Conservation (phyloP, 257 asterid species). For the Lantana camara region DNA sequence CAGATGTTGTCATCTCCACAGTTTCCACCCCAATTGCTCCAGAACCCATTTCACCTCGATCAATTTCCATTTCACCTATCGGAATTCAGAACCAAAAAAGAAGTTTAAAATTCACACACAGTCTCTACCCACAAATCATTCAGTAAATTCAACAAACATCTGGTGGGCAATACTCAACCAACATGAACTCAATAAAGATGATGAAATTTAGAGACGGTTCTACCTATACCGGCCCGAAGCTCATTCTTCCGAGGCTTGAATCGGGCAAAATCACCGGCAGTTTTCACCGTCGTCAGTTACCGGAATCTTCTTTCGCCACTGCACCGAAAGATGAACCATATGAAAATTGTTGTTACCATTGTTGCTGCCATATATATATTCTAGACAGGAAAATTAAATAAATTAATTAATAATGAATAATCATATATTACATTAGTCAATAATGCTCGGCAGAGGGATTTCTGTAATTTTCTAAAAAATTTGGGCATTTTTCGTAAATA, state of each 20-base stretch:
- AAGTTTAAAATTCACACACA: neutral
- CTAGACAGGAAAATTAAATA: no score
- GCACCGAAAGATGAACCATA: no score
- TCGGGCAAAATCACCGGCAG: neutral
- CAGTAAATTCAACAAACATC: neutral
- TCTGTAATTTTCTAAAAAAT: neutral
- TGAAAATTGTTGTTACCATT: no score
- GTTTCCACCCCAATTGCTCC: neutral
- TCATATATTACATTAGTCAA: no score
- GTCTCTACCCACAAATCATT: neutral
- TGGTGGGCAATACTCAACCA: neutral
- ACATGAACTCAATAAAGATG: neutral
- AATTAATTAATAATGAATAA: no score
- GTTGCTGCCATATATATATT: no score
- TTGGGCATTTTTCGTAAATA: slow-evolving; percentile 5
- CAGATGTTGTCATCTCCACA: no score
- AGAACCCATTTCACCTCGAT: neutral
- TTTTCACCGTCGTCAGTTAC: no score
- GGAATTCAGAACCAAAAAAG: neutral
- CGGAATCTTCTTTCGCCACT: no score
- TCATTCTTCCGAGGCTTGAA: neutral
- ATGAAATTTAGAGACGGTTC: neutral
- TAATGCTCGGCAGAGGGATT: no score
- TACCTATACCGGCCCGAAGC: neutral
- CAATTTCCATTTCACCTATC: neutral